phyloP scores from a whole-genome alignment of 2,329 filamentous ascomycete genomes.

The Aspergillus ruber region DNA sequence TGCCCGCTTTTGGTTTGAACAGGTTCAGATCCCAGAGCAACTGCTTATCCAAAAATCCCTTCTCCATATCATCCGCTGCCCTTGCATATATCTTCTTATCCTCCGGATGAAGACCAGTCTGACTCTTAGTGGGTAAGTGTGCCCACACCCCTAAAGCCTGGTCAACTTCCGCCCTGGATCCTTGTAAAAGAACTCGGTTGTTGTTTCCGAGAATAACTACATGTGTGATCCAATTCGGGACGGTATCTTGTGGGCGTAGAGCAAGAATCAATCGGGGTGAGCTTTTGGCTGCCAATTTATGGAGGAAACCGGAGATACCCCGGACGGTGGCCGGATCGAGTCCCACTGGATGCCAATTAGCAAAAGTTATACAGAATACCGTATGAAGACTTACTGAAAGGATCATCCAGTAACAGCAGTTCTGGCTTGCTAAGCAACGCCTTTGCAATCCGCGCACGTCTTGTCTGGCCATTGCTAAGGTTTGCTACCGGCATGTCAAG shows the following conservation, averaged over 20 bases:
- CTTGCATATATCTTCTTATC: conserved; percentile 5
- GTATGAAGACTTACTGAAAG: conserved; percentile 58
- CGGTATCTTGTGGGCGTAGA: conserved; percentile 73
- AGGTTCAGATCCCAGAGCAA: conserved; percentile 20
- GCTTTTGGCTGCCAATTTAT: conserved; percentile 58
- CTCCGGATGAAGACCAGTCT: background rate
- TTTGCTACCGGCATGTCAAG: conserved; percentile 79
- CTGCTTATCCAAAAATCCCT: conserved; percentile 18
- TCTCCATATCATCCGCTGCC: conserved; percentile 11
- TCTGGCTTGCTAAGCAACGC: conserved; percentile 73
- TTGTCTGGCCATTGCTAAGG: conserved; percentile 87
- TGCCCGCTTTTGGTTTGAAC: conserved; percentile 11
- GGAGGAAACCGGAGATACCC: conserved; percentile 64
- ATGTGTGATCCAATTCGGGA: conserved; percentile 89
- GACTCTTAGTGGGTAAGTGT: conserved; percentile 5
- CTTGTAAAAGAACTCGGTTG: conserved; percentile 60
- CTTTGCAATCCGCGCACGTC: conserved; percentile 79
- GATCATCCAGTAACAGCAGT: conserved; percentile 80
- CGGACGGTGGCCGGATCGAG: conserved; percentile 77
- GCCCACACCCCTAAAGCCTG: conserved; percentile 23
- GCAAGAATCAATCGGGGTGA: conserved; percentile 69
- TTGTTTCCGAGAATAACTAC: conserved; percentile 64
- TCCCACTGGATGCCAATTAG: conserved; percentile 54
- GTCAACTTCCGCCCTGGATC: conserved; percentile 58
- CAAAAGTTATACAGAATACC: conserved; percentile 2